Conservation (phyloP, 2,329 filamentous ascomycete genomes). For the Albophoma yamanashiensis region DNA sequence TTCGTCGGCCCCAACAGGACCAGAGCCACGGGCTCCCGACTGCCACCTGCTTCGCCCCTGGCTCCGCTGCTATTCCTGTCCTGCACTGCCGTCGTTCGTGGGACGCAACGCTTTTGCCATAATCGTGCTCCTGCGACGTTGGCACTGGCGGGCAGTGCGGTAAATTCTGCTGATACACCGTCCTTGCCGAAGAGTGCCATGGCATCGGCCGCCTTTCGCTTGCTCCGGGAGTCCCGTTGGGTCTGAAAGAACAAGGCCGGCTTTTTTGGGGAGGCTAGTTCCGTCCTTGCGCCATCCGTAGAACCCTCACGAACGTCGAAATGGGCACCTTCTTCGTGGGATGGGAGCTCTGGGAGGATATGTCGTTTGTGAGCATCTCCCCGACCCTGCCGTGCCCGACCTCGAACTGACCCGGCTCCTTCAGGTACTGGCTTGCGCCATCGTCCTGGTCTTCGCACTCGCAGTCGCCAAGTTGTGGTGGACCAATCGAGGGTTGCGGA, state of each 20-base stretch:
- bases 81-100: not conserved
- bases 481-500: constrained; percentile 43
- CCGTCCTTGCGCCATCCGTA: not conserved
- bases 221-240: not conserved
- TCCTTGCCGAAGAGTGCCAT: not conserved
- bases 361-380: constrained; percentile 63
- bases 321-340: constrained; percentile 47
- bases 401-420: not conserved
- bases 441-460: constrained; percentile 57
- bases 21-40: not conserved
- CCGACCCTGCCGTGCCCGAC: not conserved
- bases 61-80: not conserved
- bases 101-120: not conserved
- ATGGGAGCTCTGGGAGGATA: constrained; percentile 81
- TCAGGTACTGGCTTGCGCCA: constrained; percentile 62
- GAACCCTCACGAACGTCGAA: not conserved
- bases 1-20: not conserved
- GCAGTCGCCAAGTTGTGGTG: constrained; percentile 60
- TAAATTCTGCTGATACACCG: not conserved
- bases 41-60: constrained; percentile 2
- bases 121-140: not conserved
- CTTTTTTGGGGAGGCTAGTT: not conserved
- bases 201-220: not conserved
- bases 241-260: too few species aligned
- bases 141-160: not conserved